These are phyloP conservation scores for Asterophora lycoperdoides DNA, from an alignment of 768 basidiomycete species.

Conservation along the genomic window DNA sequence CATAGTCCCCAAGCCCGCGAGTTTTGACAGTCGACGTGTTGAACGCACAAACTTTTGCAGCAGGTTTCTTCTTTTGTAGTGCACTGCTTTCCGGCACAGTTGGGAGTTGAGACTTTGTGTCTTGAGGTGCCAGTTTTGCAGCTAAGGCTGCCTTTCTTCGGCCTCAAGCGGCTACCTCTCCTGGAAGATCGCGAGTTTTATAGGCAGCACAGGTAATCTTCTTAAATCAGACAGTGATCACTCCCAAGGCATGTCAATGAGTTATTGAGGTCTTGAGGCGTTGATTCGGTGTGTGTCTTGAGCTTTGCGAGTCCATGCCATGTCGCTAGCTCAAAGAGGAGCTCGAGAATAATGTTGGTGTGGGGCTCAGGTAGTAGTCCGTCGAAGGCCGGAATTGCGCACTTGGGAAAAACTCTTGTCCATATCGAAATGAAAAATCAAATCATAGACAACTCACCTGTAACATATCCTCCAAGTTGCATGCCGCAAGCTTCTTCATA, in stretches of 20 bases:
- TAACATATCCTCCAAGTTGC: constrained; percentile 27
- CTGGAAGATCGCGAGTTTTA: constrained; percentile 9
- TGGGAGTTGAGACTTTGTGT: no score
- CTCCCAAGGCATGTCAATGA: constrained; percentile 11
- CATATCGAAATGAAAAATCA: background rate
- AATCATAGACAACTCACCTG: constrained; percentile 17
- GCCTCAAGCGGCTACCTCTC: constrained; percentile 5
- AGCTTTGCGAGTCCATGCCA: no score
- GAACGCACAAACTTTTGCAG: no score
- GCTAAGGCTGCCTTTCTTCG: background rate
- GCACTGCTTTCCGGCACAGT: no score
- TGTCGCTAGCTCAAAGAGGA: constrained; percentile 19
- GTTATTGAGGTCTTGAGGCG: constrained; percentile 4
- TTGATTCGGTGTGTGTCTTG: constrained; percentile 16
- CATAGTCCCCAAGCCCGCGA: constrained; percentile 32
- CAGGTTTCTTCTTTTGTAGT: no score
- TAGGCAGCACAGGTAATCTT: constrained; percentile 2
- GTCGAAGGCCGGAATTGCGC: constrained; percentile 13
- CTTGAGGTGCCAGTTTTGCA: no score
- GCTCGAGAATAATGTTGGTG: constrained; percentile 11
- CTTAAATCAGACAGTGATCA: constrained; percentile 5
- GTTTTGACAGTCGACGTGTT: constrained; percentile 30
- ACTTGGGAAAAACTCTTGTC: constrained; percentile 4
- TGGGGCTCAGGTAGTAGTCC: constrained; percentile 12
- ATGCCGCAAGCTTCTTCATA: constrained; percentile 21